Percentiles rank a stretch among this genome's conserved stretches.
Evolutionary conservation across 768 basidiomycete genomes (phyloP).

Genomic region (Amanita inopinata): DNA sequence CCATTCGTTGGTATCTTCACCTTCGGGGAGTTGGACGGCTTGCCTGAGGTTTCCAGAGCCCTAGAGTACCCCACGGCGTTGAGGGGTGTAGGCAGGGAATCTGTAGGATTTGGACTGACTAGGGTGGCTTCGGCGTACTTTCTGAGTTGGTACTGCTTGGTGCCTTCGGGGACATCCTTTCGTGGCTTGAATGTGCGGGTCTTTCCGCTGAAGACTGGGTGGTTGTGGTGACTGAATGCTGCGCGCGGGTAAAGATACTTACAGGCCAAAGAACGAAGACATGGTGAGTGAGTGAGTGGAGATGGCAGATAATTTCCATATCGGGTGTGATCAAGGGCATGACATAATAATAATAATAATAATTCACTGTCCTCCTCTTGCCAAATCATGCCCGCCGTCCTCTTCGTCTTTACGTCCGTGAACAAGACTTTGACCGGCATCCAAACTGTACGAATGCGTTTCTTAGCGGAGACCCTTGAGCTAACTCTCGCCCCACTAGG

Average conservation of each 20-base stretch:
- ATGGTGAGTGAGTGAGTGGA: slow-evolving; percentile 25
- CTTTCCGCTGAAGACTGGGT: slow-evolving; percentile 50
- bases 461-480: not conserved
- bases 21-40: slow-evolving; percentile 91
- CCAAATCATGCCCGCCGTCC: slow-evolving; percentile 34
- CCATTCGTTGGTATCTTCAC: slow-evolving; percentile 97
- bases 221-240: not conserved
- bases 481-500: slow-evolving; percentile 26
- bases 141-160: slow-evolving; percentile 95
- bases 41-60: slow-evolving; percentile 91
- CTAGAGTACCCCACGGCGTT: slow-evolving; percentile 28
- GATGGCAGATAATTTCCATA: not conserved
- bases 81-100: not conserved
- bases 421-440: slow-evolving; percentile 42
- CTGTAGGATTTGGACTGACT: slow-evolving; percentile 30
- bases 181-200: slow-evolving; percentile 95
- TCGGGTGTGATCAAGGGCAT: not conserved
- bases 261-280: slow-evolving; percentile 89
- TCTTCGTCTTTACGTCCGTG: slow-evolving; percentile 71
- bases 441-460: slow-evolving; percentile 32
- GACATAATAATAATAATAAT: not conserved
- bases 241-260: slow-evolving; percentile 22
- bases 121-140: slow-evolving; percentile 97
- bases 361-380: not conserved
- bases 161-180: slow-evolving; percentile 90